Evolutionary conservation across 1,284 basidiomycete species (phyloP).

Genomic region (Mycena citricolor): DNA sequence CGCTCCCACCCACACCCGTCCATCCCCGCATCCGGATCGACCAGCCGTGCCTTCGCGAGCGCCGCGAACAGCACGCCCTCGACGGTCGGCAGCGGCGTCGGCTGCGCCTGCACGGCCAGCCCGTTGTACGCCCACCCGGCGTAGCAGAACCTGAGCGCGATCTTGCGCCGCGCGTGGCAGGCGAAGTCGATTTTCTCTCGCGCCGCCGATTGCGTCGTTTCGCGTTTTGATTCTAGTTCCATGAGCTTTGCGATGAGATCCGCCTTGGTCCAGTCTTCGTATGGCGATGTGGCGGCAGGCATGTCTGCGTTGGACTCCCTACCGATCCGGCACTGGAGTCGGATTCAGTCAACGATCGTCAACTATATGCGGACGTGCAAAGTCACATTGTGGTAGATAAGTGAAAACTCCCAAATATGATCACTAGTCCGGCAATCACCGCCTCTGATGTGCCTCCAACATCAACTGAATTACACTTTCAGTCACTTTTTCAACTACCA

Average conservation of each 20-base stretch:
- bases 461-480: too few relatives aligned
- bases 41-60: constrained; percentile 70
- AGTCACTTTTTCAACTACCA: too few relatives aligned
- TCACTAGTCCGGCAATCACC: too few relatives aligned
- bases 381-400: too few relatives aligned
- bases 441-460: too few relatives aligned
- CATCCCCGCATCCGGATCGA: constrained; percentile 72
- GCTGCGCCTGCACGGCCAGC: constrained; percentile 75
- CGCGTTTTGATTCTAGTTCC: constrained; percentile 44
- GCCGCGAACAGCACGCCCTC: constrained; percentile 88
- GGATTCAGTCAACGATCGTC: too few relatives aligned
- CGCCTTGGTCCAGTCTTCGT: constrained; percentile 63
- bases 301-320: too few relatives aligned
- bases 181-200: constrained; percentile 58
- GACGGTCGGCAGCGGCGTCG: constrained; percentile 82
- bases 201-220: constrained; percentile 10
- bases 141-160: constrained; percentile 91
- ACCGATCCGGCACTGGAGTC: too few relatives aligned
- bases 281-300: too few relatives aligned
- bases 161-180: constrained; percentile 78
- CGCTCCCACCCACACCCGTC: constrained; percentile 89
- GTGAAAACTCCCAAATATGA: too few relatives aligned
- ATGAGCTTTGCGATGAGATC: constrained; percentile 64
- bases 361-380: too few relatives aligned
- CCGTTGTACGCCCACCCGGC: constrained; percentile 92